Evolutionary conservation across 192 early-diverging fungal genomes (phyloP), one percentile per base, ranked within the genome.

Genomic region (Coemansia sp.): DNA sequence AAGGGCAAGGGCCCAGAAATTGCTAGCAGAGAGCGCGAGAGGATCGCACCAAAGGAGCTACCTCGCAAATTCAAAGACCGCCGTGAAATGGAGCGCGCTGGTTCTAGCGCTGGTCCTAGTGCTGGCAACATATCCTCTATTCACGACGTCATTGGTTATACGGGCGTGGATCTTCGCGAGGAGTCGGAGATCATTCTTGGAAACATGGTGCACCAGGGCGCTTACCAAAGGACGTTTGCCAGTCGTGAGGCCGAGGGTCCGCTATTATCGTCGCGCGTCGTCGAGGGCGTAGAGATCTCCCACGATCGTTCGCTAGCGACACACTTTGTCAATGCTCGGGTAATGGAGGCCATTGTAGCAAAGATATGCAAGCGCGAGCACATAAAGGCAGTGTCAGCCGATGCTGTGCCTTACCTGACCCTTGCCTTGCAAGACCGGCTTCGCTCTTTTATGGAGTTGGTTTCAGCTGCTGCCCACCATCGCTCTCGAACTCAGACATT

Each of bases 111-210:
- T 61, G 59, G 59, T 1, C 34, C 59, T 61, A 38, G 62, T 27
- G 32, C 69, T 62, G 70, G 67, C 45, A 70, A 69, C 55, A 44
- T 65, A 50, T 77, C 74, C 32, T 62, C 63, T 3, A 63, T 92
- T 2, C 87, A 88, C n/a, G 92, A 93, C 67, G 90, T 93, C 17
- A 90, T 93, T 79, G 87, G 88, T 7, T 93, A 90, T 73, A 86
- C 90, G 7, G 92, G 91, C 14, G 87, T 93, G 25, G 91, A 93
- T 75, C 83, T 93, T 25, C 86, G 86, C 50, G 91, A 87, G 57
- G 85, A 88, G 68, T 81, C 86, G 5, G 87, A 89, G 34, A 87
- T 85, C 45, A 86, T 89, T 51, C 69, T 89, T 62, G 66, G 82
- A 23, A 78, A 86, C 57, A 59, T 75, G 6, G 27, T 72, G 62